Evolutionary conservation across 768 basidiomycete species (phyloP).

Genomic region (Sarcodon aspratus): DNA sequence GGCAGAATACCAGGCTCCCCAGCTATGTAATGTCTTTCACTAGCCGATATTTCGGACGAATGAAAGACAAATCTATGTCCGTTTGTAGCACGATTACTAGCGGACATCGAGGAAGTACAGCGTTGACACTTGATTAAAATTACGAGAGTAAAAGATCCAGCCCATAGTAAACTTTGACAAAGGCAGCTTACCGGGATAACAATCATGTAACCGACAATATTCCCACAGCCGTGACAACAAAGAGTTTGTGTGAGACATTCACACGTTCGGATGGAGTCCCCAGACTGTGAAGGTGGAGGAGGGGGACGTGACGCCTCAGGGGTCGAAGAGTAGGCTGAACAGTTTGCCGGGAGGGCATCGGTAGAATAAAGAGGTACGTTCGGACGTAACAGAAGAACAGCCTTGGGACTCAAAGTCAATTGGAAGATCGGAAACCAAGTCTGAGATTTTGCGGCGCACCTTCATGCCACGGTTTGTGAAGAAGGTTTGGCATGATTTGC

Average conservation of each 20-base stretch:
- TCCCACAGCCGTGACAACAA: slow-evolving; percentile 72
- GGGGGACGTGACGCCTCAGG: slow-evolving; percentile 4
- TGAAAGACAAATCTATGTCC: slow-evolving; percentile 86
- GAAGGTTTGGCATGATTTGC: slow-evolving; percentile 61
- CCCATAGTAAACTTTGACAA: slow-evolving; percentile 1
- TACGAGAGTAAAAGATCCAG: slow-evolving; percentile 3
- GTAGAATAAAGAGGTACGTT: slow-evolving; percentile 77
- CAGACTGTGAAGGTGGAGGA: slow-evolving; percentile 11
- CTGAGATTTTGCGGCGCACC: slow-evolving; percentile 25
- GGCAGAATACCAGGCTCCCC: slow-evolving; percentile 52
- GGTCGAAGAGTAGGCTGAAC: slow-evolving; percentile 52
- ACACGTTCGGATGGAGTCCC: slow-evolving; percentile 49
- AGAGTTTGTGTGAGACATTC: slow-evolving; percentile 79
- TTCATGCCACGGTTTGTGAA: slow-evolving; percentile 83
- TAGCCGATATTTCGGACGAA: slow-evolving; percentile 50
- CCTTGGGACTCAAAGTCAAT: slow-evolving; percentile 27
- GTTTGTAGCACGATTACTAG: slow-evolving; percentile 64
- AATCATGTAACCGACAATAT: slow-evolving; percentile 69
- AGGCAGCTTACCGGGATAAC: slow-evolving; percentile 44
- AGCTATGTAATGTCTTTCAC: slow-evolving; percentile 51
- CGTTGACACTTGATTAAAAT: slow-evolving; percentile 37
- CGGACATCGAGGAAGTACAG: slow-evolving; percentile 62
- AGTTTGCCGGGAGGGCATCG: slow-evolving; percentile 69
- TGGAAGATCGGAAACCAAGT: neutral
- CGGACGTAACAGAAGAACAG: slow-evolving; percentile 72